phyloP scores from a whole-genome alignment of 441 rosid species.

The Gossypium davidsonii region DNA sequence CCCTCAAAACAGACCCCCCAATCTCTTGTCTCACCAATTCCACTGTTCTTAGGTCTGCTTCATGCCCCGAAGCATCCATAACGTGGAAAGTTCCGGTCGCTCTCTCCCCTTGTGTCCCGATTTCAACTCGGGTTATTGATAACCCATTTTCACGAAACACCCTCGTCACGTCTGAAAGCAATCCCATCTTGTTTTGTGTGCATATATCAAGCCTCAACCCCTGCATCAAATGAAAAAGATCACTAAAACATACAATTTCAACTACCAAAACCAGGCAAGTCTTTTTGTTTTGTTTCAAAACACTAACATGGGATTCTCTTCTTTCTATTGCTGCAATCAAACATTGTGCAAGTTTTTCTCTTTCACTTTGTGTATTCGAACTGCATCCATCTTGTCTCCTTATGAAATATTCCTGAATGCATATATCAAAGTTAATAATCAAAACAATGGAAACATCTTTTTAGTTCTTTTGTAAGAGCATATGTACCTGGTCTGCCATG shows the following conservation, averaged over 20 bases:
- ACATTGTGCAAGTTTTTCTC: slow-evolving; percentile 48
- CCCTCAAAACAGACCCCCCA: slow-evolving; percentile 42
- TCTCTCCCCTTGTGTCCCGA: slow-evolving; percentile 40
- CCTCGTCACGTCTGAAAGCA: slow-evolving; percentile 59
- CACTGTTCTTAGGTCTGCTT: slow-evolving; percentile 32
- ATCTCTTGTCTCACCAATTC: slow-evolving; percentile 51
- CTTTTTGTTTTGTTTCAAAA: not conserved
- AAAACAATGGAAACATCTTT: not conserved
- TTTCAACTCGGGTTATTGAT: slow-evolving; percentile 57
- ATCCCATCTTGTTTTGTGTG: slow-evolving; percentile 45
- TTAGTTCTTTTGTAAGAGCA: not conserved
- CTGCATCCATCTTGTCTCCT: slow-evolving; percentile 67
- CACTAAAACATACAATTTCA: not conserved
- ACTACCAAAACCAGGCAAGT: not conserved
- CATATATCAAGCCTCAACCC: slow-evolving; percentile 58
- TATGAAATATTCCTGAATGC: slow-evolving; percentile 70
- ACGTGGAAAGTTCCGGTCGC: slow-evolving; percentile 66
- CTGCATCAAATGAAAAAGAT: slow-evolving; percentile 24
- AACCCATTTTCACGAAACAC: slow-evolving; percentile 65
- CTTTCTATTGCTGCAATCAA: slow-evolving; percentile 74
- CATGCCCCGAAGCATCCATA: slow-evolving; percentile 49
- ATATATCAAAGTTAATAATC: not conserved
- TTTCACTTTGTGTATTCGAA: slow-evolving; percentile 46
- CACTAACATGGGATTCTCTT: slow-evolving; percentile 48
- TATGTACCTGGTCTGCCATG: slow-evolving; percentile 60